Evolutionary conservation across 257 asterid species (phyloP), one percentile per base, ranked within the genome.

Genomic region (Solanum chaucha): DNA sequence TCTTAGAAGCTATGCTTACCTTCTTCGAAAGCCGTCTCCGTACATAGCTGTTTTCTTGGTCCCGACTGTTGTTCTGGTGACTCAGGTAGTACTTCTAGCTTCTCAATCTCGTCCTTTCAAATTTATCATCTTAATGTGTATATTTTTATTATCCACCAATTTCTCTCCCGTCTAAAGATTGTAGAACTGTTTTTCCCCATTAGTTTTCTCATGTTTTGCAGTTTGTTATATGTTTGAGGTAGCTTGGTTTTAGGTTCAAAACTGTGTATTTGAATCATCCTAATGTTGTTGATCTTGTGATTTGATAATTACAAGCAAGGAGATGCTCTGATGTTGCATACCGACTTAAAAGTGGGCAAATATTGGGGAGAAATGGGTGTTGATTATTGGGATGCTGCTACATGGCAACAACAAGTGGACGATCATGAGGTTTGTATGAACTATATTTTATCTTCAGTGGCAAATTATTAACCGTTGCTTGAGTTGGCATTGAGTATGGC

Each of bases 21-120:
- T 88, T 34, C 88, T 95, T 59, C 89, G 95, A 51, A 96, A 94
- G 91, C 98, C 98, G 1, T 89, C 96, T 2, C 90, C 94, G 10
- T 86, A 87, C 85, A 30, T 94, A 83, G 97, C 99, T 72, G 95
- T 96, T 64, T 95, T 96, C 90, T 91, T 96, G 94, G 99, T 95
- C 85, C 99, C 99, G 19, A 92, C 91, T 4, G 98, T 95, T 80
- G 97, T 95, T 87, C 86, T 96, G 86, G 99, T 94, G 71, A 70
- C 88, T 26, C 99, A 96, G 92, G 99, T 93, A 1, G 36, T 67
- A 67, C 34, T 68, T 68, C 38, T 67, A 26, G 20, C 36, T 67
- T 67, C 74, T 67, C 74, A 5, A 26, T 67, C 36, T 26, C 1
- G 74, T 67, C 74, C 36, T 5, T 67, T 1, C 15, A 67, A 65